Percentiles rank a stretch among this genome's conserved stretches.
Evolutionary conservation across 768 basidiomycete genomes (phyloP).

Genomic region (Lactarius evosmus): DNA sequence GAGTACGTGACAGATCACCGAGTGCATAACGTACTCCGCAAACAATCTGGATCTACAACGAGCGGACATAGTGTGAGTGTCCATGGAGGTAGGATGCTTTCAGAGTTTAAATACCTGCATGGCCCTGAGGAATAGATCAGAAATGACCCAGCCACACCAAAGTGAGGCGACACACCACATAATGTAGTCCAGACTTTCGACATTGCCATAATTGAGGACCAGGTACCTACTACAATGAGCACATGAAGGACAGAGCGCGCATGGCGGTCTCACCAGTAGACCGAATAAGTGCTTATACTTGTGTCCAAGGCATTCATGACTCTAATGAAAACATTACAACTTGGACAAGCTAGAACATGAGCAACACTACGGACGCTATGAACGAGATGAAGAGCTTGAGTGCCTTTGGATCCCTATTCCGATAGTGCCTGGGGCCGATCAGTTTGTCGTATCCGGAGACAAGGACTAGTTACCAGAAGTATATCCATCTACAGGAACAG

Average conservation of each 20-base stretch:
- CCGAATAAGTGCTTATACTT: not conserved
- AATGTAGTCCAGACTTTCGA: not conserved
- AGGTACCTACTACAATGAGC: not conserved
- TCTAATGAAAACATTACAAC: not conserved
- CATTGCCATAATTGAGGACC: not conserved
- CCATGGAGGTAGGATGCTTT: not conserved
- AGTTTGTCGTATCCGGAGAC: no score
- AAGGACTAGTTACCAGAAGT: no score
- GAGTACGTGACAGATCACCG: no score
- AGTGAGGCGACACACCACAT: not conserved
- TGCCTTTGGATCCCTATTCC: no score
- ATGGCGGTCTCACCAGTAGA: not conserved
- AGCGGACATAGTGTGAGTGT: not conserved
- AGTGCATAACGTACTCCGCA: no score
- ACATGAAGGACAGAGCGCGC: not conserved
- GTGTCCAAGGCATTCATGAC: not conserved
- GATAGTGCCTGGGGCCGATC: no score
- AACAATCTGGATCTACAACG: not conserved
- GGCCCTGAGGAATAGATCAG: not conserved
- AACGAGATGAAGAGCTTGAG: no score
- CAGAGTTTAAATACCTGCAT: not conserved
- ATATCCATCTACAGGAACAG: no score
- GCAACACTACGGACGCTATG: no score
- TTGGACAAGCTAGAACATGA: no score
- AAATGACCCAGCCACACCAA: not conserved